Conservation (phyloP, 768 basidiomycete genomes). For the Suillus lakei region DNA sequence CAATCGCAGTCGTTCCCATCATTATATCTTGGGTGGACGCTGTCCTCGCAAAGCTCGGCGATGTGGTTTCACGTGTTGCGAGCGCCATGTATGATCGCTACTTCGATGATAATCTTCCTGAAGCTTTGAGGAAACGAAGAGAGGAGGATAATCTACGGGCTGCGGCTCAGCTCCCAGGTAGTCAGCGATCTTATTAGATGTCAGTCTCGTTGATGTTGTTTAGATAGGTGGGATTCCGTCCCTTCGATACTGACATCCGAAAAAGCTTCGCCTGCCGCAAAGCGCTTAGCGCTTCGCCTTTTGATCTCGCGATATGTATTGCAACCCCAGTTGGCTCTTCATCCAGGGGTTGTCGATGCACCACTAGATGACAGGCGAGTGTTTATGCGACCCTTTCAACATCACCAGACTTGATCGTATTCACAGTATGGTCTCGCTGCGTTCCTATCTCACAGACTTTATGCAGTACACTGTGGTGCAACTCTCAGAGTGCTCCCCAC, state of each 20-base stretch:
- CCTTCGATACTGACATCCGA: constrained; percentile 50
- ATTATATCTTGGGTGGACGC: constrained; percentile 72
- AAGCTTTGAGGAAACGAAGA: constrained; percentile 43
- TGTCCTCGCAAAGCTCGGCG: constrained; percentile 57
- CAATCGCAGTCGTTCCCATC: constrained; percentile 29
- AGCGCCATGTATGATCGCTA: constrained; percentile 22
- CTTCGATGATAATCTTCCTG: constrained; percentile 21
- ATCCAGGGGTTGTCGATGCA: neutral
- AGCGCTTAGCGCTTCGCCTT: constrained; percentile 60
- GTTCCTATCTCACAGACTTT: neutral
- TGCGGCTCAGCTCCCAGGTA: constrained; percentile 73
- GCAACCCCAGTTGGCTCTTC: constrained; percentile 41
- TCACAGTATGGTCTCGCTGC: constrained; percentile 1
- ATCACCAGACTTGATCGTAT: neutral
- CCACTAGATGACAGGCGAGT: neutral
- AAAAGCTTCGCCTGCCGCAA: constrained; percentile 60
- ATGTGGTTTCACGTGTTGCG: constrained; percentile 38
- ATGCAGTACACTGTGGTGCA: constrained; percentile 8
- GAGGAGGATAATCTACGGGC: constrained; percentile 60
- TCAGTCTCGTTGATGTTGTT: constrained; percentile 14
- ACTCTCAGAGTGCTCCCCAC: constrained; percentile 8
- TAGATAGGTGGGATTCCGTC: constrained; percentile 62
- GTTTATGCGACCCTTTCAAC: neutral
- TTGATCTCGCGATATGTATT: constrained; percentile 61
- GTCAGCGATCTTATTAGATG: neutral